Percentiles rank a stretch among this genome's conserved stretches.
Evolutionary conservation across 1,284 basidiomycete species (phyloP).

Genomic region (Phellopilus nigrolimitatus): DNA sequence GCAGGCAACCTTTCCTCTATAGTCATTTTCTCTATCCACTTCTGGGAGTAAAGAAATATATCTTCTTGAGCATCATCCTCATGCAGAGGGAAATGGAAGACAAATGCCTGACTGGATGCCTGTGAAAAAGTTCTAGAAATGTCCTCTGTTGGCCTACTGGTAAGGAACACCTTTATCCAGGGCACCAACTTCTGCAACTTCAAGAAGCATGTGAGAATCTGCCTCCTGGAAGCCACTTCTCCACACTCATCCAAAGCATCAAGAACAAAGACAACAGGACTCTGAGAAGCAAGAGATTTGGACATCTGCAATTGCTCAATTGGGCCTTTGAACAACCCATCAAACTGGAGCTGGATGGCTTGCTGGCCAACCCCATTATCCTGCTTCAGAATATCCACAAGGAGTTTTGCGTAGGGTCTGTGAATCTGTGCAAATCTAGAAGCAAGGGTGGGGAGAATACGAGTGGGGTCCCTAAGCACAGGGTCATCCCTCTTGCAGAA

Average conservation of each 20-base stretch:
- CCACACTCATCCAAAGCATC: not conserved
- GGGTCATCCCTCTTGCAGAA: slow-evolving; percentile 1
- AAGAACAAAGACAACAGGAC: not conserved
- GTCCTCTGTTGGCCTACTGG: not conserved
- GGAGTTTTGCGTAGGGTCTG: not conserved
- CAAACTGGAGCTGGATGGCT: not conserved
- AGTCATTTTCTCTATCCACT: not conserved
- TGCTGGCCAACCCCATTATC: not conserved
- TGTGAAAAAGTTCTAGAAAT: not conserved
- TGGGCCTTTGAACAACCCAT: not conserved
- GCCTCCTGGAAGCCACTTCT: not conserved
- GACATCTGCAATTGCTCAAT: not conserved
- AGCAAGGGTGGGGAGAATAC: not conserved
- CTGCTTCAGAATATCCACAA: not conserved
- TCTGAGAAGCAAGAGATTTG: not conserved
- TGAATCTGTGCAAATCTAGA: not conserved
- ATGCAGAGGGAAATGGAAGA: not conserved
- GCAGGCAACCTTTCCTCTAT: not conserved
- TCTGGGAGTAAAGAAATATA: not conserved
- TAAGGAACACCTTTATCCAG: not conserved
- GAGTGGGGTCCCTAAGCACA: not conserved
- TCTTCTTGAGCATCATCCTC: not conserved
- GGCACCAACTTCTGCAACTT: not conserved
- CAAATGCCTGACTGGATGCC: not conserved
- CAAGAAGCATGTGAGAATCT: not conserved